Evolutionary conservation across 805 yeast genomes (phyloP), one percentile per base, ranked within the genome.

Genomic region (Barnettozyma salicaria): DNA sequence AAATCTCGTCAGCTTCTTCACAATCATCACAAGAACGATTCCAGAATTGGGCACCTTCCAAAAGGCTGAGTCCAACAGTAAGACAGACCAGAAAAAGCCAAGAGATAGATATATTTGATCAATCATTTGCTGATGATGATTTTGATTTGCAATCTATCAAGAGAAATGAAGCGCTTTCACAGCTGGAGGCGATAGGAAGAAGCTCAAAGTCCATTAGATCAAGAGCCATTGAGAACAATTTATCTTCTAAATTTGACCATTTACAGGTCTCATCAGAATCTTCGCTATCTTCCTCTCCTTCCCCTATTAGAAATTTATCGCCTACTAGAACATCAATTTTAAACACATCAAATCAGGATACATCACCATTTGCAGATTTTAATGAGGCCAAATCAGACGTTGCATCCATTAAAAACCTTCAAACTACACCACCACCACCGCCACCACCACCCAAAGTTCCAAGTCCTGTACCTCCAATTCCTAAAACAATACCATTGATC

Each of bases 1-100:
- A 42, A 37, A 43, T 52, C n/a, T n/a, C n/a, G 8, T 60, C 62
- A 14, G 61, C 61, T 3, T 49, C 41, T 19, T 33, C 34, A 5
- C 16, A 18, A 23, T 12, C 29, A 16, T 35, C 38, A 1, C 31
- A 28, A 16, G 36, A 32, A 24, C 38, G 16, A 22, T 20, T 19
- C 16, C 33, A 30, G 34, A 40, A 42, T 11, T 52, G 56, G 53
- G 38, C 59, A 9, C 39, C 55, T 2, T 52, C 58, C 1, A 50
- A 47, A 10, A 27, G 32, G 3, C 13, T 34, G 9, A 9, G 23
- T 30, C 24, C 10, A 34, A 45, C 48, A 19, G 24, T 49, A 3
- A 25, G 27, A 11, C 19, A 27, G 4, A n/a, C 34, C n/a, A 40
- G 34, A 10, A 37, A 32, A 30, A 36, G 41, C n/a, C 42, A 47